These are phyloP conservation scores for Epichloe gansuensis DNA, from an alignment of 2,329 filamentous ascomycete species.

Conservation along the genomic window DNA sequence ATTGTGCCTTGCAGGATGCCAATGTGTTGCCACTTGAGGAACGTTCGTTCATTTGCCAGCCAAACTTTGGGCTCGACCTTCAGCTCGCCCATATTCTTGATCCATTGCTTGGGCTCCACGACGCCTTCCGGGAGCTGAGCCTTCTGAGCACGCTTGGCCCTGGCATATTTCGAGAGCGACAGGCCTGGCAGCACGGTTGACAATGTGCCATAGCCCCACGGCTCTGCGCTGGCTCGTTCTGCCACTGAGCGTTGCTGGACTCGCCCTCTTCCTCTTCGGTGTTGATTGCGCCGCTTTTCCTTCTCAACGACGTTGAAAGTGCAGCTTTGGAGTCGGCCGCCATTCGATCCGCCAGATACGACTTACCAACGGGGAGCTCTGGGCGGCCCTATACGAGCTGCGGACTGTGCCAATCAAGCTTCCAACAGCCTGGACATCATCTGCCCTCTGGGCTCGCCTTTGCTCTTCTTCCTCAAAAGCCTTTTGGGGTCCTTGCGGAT, in stretches of 20 bases:
- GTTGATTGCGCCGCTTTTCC: constrained; percentile 14
- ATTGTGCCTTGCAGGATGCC: constrained; percentile 75
- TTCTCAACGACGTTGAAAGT: constrained; percentile 16
- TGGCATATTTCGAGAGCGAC: constrained; percentile 66
- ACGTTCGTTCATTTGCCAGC: constrained; percentile 96
- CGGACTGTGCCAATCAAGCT: constrained; percentile 60
- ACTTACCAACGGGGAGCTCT: constrained; percentile 59
- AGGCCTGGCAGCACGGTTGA: constrained; percentile 71
- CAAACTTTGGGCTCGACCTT: constrained; percentile 96
- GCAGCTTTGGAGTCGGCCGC: constrained; percentile 30
- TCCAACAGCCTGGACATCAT: constrained; percentile 81
- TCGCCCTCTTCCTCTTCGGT: constrained; percentile 27
- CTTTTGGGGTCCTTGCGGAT: constrained; percentile 86
- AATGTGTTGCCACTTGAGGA: constrained; percentile 98
- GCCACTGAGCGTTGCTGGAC: constrained; percentile 23
- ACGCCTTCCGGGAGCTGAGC: constrained; percentile 70
- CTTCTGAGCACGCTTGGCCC: constrained; percentile 37
- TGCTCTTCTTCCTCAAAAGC: constrained; percentile 90
- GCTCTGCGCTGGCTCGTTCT: constrained; percentile 16
- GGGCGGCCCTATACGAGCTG: constrained; percentile 42
- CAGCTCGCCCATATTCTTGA: constrained; percentile 88
- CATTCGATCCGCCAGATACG: constrained; percentile 46
- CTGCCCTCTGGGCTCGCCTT: constrained; percentile 64
- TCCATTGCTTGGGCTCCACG: constrained; percentile 71
- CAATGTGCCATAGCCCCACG: constrained; percentile 41